Evolutionary conservation across 192 early-diverging fungal species (phyloP), one percentile per base, ranked within the genome.

Genomic region (Paraglomus brasilianum): DNA sequence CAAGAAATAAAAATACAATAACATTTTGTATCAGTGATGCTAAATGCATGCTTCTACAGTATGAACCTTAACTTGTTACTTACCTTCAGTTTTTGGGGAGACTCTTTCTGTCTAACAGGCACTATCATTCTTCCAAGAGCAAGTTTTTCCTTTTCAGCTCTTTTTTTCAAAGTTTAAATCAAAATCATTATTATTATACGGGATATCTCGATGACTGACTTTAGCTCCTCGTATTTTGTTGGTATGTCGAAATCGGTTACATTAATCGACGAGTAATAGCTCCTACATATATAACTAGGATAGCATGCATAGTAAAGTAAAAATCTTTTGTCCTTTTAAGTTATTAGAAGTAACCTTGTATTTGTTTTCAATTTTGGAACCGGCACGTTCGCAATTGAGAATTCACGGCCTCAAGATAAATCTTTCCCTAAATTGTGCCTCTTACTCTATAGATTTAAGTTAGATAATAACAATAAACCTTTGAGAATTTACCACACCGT

Each of bases 401-500:
- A n/a, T n/a, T n/a, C n/a, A n/a, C n/a, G n/a, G n/a, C n/a, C n/a
- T n/a, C n/a, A n/a, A n/a, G n/a, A n/a, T n/a, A n/a, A n/a, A n/a
- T n/a, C n/a, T n/a, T n/a, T n/a, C n/a, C n/a, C n/a, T n/a, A n/a
- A n/a, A n/a, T n/a, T n/a, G n/a, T n/a, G n/a, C n/a, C n/a, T n/a
- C n/a, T n/a, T n/a, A n/a, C n/a, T n/a, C n/a, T n/a, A n/a, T 17
- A 7, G 17, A 55, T 11, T 7, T 11, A 55, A 17, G 6, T 17
- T 42, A 19, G 19, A 45, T 22, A 56, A 19, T 69, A 15, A 55
- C 11, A 69, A 44, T 45, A 11, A 69, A 57, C 8, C 42, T 69
- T 44, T 69, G 15, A 67, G 50, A 53, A 67, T 53, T 43, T 51
- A 56, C 10, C 52, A 66, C 66, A 72, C 71, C 63, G 71, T 66